Evolutionary conservation across 345 rosid species (phyloP).

Genomic region (Salix arbutifolia): DNA sequence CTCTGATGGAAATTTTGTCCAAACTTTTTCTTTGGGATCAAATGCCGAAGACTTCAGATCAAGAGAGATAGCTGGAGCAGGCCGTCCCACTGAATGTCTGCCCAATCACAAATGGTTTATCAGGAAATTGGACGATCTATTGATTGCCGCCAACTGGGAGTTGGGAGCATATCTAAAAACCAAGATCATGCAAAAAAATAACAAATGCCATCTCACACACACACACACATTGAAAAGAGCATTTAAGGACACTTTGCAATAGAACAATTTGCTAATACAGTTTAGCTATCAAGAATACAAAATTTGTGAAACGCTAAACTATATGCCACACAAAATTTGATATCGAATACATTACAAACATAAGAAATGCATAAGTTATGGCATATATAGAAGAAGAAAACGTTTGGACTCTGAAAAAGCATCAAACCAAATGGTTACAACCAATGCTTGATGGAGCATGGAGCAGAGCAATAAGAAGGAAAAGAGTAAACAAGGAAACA

Average conservation of each 20-base stretch:
- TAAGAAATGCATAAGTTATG: background rate
- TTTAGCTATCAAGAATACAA: background rate
- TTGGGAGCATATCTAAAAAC: background rate
- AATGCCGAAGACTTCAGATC: slow-evolving; percentile 88
- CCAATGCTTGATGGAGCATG: background rate
- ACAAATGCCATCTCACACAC: background rate
- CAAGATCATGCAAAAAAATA: background rate
- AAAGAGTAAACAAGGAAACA: background rate
- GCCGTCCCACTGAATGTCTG: slow-evolving; percentile 93
- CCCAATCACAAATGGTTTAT: background rate
- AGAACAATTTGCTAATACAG: background rate
- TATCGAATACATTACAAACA: background rate
- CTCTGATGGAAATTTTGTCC: slow-evolving; percentile 94
- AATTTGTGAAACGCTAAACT: background rate
- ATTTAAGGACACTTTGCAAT: background rate
- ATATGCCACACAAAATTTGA: background rate
- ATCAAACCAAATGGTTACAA: background rate
- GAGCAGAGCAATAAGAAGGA: background rate
- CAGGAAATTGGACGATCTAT: background rate
- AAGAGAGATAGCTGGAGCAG: slow-evolving; percentile 79
- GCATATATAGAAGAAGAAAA: background rate
- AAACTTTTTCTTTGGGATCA: slow-evolving; percentile 89
- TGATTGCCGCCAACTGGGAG: background rate
- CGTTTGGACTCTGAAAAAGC: background rate
- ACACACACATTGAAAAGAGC: background rate